Base-by-base conservation (phyloP, 1,284 basidiomycete species). In the Boletus hoseneyae region DNA sequence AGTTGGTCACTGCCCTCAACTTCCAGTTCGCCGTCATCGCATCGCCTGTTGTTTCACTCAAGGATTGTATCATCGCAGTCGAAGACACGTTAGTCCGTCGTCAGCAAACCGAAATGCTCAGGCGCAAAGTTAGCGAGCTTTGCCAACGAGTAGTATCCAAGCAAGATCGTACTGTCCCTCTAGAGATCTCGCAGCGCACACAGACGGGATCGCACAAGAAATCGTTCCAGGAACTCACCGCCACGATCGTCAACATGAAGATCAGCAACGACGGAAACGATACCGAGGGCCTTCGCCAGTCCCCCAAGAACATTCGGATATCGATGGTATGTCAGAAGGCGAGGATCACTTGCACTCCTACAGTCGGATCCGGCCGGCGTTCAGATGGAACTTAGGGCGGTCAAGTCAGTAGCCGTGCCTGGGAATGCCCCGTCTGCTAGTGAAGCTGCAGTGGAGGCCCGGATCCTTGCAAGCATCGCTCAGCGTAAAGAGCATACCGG, bases 21-120 rank as follows among this genome's bases (percentile, higher is more conserved):
- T 23, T 23, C 6, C 21, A 23, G 21, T 23, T 23, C 21, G 21
- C 21, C 21, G 6, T 40, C 29, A 35, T 56, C 6, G 48, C 46
- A 6, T 61, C 50, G 25, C 52, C 53, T 3, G 36, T 66, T 10
- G 47, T 52, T 15, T 45, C 45, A 0, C 62, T 62, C 46, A 58
- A 52, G 52, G 46, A 56, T 47, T 55, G 62, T n/a, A 15, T 61
- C 23, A 32, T 42, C 6, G 40, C 34, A 5, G 41, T 61, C 25
- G 60, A 66, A 42, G 48, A 38, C 11, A 48, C 43, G 16, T 19
- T 30, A 10, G 19, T 6, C 4, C 37, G 19, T 35, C 34, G 23
- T 13, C 46, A 27, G 12, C 51, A 42, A 23, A 41, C 39, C 4
- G 51, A 50, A 12, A 32, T 25, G 8, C 50, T 62, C 21, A 7